Conservation (phyloP, 345 rosid species). For the Cardamine chenopodiifolia region DNA sequence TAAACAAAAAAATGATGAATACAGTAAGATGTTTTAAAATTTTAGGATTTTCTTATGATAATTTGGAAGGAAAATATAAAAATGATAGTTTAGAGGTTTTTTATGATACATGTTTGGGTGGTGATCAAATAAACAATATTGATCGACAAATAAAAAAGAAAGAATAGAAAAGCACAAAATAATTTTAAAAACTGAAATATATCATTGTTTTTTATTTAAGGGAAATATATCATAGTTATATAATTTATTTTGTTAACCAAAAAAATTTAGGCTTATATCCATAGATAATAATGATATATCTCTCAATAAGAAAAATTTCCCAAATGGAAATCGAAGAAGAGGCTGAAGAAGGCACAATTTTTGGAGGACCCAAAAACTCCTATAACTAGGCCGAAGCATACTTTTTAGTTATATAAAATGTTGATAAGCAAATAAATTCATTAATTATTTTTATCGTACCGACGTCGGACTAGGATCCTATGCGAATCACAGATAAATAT, state of each 20-base stretch:
- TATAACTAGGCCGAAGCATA: background rate
- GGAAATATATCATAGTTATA: too few species aligned
- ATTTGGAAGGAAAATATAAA: too few species aligned
- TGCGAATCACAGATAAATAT: background rate
- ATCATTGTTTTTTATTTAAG: too few species aligned
- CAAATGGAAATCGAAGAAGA: background rate
- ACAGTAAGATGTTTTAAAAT: too few species aligned
- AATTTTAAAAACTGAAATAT: too few species aligned
- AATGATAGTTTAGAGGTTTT: background rate
- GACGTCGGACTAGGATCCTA: constrained; percentile 22
- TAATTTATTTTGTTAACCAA: too few species aligned
- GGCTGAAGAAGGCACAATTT: background rate
- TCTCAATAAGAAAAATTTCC: background rate
- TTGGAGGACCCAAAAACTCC: background rate
- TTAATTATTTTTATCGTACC: background rate
- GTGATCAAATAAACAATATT: background rate
- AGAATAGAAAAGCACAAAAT: too few species aligned
- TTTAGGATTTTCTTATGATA: too few species aligned
- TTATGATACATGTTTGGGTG: too few species aligned
- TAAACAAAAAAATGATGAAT: too few species aligned
- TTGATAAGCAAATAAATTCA: background rate
- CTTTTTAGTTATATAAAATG: background rate
- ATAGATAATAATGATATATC: background rate
- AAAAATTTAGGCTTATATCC: background rate
- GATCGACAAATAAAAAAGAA: too few species aligned